Evolutionary conservation across 2,329 filamentous ascomycete genomes (phyloP).

Genomic region (Diaporthe sp.): DNA sequence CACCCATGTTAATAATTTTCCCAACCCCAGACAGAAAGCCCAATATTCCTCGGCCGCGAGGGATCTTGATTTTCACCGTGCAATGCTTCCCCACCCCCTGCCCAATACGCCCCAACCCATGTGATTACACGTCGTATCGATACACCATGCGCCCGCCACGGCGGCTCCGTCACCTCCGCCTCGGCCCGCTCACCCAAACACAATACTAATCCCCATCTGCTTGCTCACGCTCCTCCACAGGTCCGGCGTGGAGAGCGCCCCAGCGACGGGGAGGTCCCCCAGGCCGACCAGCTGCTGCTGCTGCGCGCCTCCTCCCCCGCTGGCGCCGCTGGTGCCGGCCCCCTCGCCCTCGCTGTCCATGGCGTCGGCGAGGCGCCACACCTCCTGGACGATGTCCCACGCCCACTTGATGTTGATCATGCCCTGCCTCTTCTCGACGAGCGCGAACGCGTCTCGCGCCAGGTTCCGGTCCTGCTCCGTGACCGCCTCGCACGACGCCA

Average conservation of each 20-base stretch:
- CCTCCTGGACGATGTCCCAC: constrained; percentile 72
- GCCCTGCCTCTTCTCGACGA: constrained; percentile 70
- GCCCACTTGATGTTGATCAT: constrained; percentile 76
- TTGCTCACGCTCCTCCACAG: constrained; percentile 70
- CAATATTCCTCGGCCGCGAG: background rate
- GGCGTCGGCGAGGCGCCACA: constrained; percentile 69
- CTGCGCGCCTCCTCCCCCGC: constrained; percentile 35
- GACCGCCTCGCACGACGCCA: constrained; percentile 72
- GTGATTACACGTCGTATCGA: constrained; percentile 25
- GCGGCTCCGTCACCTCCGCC: background rate
- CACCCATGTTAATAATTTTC: constrained; percentile 23
- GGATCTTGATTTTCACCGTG: constrained; percentile 15
- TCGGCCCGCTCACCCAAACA: constrained; percentile 64
- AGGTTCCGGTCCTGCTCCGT: constrained; percentile 63
- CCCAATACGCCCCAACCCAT: constrained; percentile 25
- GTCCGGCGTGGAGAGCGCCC: constrained; percentile 49
- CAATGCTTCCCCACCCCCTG: constrained; percentile 26
- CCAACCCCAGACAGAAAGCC: constrained; percentile 1
- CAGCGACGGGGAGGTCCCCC: background rate
- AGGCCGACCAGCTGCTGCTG: constrained; percentile 5
- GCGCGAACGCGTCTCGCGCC: constrained; percentile 65
- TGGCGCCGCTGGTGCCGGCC: background rate
- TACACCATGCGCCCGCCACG: constrained; percentile 8
- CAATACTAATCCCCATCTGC: constrained; percentile 71
- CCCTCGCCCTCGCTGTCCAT: constrained; percentile 41